Percentiles rank a stretch among this genome's conserved stretches.
These are phyloP conservation scores for Adansonia gregorii DNA, from an alignment of 441 rosid species.

Conservation along the genomic window DNA sequence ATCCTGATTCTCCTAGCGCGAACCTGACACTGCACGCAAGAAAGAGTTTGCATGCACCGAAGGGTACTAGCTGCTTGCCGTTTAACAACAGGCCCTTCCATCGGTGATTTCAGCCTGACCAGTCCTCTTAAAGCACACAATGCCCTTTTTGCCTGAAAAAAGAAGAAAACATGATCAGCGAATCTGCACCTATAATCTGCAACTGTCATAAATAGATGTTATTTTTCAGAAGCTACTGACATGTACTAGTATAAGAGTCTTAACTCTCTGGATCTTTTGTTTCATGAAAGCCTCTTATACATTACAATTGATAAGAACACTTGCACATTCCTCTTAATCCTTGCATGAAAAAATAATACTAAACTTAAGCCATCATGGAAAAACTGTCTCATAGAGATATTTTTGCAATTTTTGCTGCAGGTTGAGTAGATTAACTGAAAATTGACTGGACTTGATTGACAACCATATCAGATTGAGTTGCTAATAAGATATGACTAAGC, in stretches of 20 bases:
- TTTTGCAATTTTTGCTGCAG: neutral
- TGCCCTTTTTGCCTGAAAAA: constrained; percentile 73
- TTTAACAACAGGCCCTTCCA: constrained; percentile 77
- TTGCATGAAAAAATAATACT: neutral
- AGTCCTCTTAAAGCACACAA: constrained; percentile 67
- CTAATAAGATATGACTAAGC: neutral
- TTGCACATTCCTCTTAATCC: neutral
- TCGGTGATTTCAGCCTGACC: constrained; percentile 67
- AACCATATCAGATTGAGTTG: neutral
- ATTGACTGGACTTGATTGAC: neutral
- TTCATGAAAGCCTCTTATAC: neutral
- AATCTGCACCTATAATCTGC: neutral
- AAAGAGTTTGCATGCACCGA: constrained; percentile 79
- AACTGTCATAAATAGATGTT: neutral
- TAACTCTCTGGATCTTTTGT: neutral
- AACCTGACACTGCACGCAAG: constrained; percentile 86
- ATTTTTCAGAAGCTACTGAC: neutral
- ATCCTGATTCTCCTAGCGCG: constrained; percentile 68
- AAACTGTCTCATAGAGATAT: neutral
- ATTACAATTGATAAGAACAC: neutral
- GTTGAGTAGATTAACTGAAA: neutral
- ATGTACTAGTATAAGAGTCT: neutral
- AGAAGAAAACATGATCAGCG: constrained; percentile 19
- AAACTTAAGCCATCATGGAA: neutral
- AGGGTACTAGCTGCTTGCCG: constrained; percentile 80